Base-by-base conservation (phyloP, 2,329 filamentous ascomycete species). In the Hymenoscyphus albidus region DNA sequence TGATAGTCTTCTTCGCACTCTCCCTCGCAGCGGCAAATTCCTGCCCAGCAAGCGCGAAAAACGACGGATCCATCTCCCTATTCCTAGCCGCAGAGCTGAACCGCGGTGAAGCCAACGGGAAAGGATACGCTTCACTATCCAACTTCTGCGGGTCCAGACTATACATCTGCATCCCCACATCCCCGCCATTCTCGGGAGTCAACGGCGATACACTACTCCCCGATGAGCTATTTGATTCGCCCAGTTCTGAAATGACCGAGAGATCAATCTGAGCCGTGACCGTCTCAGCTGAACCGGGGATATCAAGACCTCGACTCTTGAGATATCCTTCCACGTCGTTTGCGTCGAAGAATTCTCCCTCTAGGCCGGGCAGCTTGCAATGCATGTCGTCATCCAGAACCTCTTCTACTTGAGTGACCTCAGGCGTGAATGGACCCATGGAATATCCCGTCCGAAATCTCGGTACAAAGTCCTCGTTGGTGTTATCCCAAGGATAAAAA, bases 301-400 rank as follows among this genome's bases (percentile, higher is more conserved):
- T 86, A 57, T 79, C 74, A 38, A 92, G 83, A 5, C 87, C 87
- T 38, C 84, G 83, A 59, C 84, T 81, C 51, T 82, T 82, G 2
- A 96, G 78, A 73, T 93, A 95, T 13, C 84, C 81, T 75, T 95
- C 89, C 0, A 93, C 87, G 74, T 95, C 92, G 65, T 91, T 83
- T 0, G 87, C 79, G 72, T 95, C 91, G 70, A 90, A 91, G 80
- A 91, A 95, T 60, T 91, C 85, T 4, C 90, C 90, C 65, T 89
- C 84, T 66, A 88, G 90, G 0, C 86, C 89, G 0, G 83, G 81
- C 7, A 88, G 75, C 48, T 80, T 81, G 68, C 84, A 81, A 22
- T 78, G 78, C 69, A 89, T 79, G 16, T 80, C 78, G 13, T 76
- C 72, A 44, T 81, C 78, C 7, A 87, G 69, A 22, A 77, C 70